A percentile compares a stretch with the other conserved stretches of the same genome.
Evolutionary conservation across 352 stramenopile genomes (phyloP).

Genomic region (Peronospora tabacina): DNA sequence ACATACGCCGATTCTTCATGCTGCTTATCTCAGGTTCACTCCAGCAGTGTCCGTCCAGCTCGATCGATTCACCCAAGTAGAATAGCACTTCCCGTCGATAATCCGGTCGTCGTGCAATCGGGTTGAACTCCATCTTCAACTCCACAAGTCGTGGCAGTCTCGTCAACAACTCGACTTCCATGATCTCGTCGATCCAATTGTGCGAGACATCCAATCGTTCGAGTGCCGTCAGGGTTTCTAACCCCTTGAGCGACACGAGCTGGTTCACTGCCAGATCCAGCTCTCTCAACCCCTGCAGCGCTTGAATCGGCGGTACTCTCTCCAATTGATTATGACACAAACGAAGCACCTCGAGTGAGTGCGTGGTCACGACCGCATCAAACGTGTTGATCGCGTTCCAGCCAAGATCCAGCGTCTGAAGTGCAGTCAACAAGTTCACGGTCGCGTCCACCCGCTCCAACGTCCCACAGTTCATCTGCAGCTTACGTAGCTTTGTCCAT

Average conservation of each 20-base stretch:
- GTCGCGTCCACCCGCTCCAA: conserved; percentile 44
- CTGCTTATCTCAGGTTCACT: conserved; percentile 51
- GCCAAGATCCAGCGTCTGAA: conserved; percentile 51
- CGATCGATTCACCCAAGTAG: conserved; percentile 55
- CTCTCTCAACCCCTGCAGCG: conserved; percentile 32
- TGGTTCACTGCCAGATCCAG: conserved; percentile 68
- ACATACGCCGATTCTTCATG: conserved; percentile 58
- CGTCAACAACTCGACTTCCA: conserved; percentile 46
- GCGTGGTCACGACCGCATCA: conserved; percentile 21
- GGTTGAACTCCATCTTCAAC: conserved; percentile 69
- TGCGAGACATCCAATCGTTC: conserved; percentile 64
- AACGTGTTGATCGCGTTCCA: conserved; percentile 64
- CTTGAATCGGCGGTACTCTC: conserved; percentile 35
- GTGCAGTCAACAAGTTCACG: conserved; percentile 39
- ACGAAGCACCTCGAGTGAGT: conserved; percentile 41
- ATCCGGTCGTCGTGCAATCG: conserved; percentile 56
- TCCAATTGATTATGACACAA: conserved; percentile 66
- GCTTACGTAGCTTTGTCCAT: conserved; percentile 44
- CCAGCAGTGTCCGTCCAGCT: conserved; percentile 61
- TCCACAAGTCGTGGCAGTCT: conserved; percentile 32
- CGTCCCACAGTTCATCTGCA: conserved; percentile 65
- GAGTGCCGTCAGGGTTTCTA: conserved; percentile 38
- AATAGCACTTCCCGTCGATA: conserved; percentile 79
- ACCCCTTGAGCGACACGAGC: conserved; percentile 44
- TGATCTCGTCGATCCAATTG: conserved; percentile 51